Conservation (phyloP, 345 rosid genomes). For the Eucalyptus viminalis region DNA sequence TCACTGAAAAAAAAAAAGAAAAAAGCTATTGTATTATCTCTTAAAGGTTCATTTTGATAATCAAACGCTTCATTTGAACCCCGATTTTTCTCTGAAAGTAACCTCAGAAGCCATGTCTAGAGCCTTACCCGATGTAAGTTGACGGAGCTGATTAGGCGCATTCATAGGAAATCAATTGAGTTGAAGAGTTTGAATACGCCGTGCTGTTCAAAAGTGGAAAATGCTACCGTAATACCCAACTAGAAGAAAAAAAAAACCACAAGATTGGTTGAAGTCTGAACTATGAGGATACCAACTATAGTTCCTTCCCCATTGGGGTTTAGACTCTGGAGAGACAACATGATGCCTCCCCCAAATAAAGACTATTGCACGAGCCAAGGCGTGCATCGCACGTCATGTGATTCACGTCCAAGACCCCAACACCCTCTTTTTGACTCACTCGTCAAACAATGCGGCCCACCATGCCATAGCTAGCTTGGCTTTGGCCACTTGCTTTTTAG, state of each 20-base stretch:
- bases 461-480: background rate
- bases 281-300: background rate
- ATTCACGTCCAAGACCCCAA: background rate
- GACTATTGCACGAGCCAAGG: background rate
- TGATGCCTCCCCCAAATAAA: background rate
- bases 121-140: background rate
- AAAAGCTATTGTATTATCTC: background rate
- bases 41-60: background rate
- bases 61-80: background rate
- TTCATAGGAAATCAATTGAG: background rate
- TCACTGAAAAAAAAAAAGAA: background rate
- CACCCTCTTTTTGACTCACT: background rate
- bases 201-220: background rate
- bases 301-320: background rate
- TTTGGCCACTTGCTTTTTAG: background rate
- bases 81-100: background rate
- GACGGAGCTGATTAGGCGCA: no score
- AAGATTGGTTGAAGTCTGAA: background rate
- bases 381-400: background rate
- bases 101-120: accelerated
- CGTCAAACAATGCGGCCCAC: slow-evolving; percentile 4
- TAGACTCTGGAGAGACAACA: background rate
- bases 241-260: background rate
- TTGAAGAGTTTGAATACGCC: background rate
- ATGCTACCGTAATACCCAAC: background rate